Evolutionary conservation across 2,329 filamentous ascomycete species (phyloP), one percentile per base, ranked within the genome.

Genomic region (Arthrinium puccinioides): DNA sequence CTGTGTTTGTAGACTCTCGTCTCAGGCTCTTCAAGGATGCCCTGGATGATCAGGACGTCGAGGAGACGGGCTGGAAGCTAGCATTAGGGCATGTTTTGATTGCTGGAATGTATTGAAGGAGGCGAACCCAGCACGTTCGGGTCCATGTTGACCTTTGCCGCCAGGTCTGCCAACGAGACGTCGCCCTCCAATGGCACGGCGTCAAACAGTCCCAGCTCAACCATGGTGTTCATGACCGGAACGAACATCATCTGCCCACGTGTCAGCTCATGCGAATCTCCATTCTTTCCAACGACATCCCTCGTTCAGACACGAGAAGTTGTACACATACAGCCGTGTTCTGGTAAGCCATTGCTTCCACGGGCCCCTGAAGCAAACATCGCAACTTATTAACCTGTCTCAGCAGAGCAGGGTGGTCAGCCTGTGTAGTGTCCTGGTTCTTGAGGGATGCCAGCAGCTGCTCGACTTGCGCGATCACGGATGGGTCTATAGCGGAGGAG

Each of bases 361-460:
- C 32, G 2, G 32, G 32, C 13, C 23, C 19, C 15, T 40, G 38
- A 6, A 40, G 33, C 13, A 36, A 21, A n/a, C 33, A 32, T 26
- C 38, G 38, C 15, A 40, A 15, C 21, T 32, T 40, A n/a, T 40
- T 33, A 23, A 40, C 18, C 7, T 37, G 38, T 2, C 33, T 32
- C 20, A 37, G 18, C 11, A 24, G 31, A 14, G 21, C 37, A 5
- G 24, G 23, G 23, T 13, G 8, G 23, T 25, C 13, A 4, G 4
- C 24, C 24, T 26, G 7, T 4, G 14, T 4, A 8, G 11, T 14
- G 21, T 15, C 23, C 18, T 21, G 11, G 10, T 5, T 10, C 15
- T 25, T 27, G 14, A 13, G 23, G 21, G 21, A 26, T 26, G 32
- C 21, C 10, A 11, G 18, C 5, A n/a, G 13, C 13, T n/a, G 4